Percentiles rank a stretch among this genome's conserved stretches.
phyloP scores from a whole-genome alignment of 768 basidiomycete species.

The Podaxis pistillaris region DNA sequence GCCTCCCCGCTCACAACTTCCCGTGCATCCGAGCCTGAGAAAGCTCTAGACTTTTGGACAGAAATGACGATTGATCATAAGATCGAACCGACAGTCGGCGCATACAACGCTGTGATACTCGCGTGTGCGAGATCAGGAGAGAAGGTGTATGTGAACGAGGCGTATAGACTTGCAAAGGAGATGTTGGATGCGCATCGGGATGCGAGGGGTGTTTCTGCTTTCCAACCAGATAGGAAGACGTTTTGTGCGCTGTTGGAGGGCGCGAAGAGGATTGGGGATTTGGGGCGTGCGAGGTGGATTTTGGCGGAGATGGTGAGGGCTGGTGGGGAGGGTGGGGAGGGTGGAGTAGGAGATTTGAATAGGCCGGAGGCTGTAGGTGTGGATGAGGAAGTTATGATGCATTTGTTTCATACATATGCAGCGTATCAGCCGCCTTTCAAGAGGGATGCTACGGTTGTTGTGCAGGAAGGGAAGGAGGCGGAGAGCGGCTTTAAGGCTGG shows the following conservation, averaged over 20 bases:
- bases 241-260: constrained; percentile 89
- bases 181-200: constrained; percentile 82
- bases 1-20: constrained; percentile 47
- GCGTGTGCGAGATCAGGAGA: constrained; percentile 72
- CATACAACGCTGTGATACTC: constrained; percentile 82
- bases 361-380: constrained; percentile 31
- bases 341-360: not conserved
- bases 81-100: constrained; percentile 58
- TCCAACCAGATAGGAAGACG: constrained; percentile 61
- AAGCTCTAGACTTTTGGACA: constrained; percentile 88
- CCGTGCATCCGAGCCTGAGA: constrained; percentile 75
- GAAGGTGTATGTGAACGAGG: constrained; percentile 71
- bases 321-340: constrained; percentile 21
- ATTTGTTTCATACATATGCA: constrained; percentile 86
- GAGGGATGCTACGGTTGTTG: constrained; percentile 45
- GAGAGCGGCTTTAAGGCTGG: constrained; percentile 1
- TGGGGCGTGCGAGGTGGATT: constrained; percentile 84
- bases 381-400: constrained; percentile 73
- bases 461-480: constrained; percentile 24
- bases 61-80: constrained; percentile 83
- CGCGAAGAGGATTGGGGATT: constrained; percentile 82
- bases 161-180: constrained; percentile 78
- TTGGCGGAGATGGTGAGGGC: constrained; percentile 75
- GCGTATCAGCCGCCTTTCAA: constrained; percentile 72
- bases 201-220: constrained; percentile 52